Evolutionary conservation across 1,284 basidiomycete genomes (phyloP), one percentile per base, ranked within the genome.

Genomic region (Apiotrichum brassicae): DNA sequence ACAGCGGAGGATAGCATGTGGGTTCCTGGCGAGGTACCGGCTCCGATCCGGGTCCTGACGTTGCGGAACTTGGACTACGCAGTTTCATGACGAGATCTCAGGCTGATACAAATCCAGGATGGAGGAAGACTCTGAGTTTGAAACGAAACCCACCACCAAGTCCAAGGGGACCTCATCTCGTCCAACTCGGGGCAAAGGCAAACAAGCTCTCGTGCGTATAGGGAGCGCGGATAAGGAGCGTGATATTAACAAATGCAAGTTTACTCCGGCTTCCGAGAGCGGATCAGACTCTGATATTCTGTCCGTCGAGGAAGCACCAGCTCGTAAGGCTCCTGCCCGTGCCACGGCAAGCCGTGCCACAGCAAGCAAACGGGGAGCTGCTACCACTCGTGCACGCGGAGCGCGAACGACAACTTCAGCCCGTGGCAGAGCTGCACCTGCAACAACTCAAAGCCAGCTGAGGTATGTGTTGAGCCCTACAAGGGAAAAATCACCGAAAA

Each of bases 181-280:
- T 11, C 6, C 40, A 4, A 16, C 37, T 18, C 37, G 37, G 8
- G 76, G 76, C 5, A 74, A 75, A 56, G 78, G 76, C 9, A 81
- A 80, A 72, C 80, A 79, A 60, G 74, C 71, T 18, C 73, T 74
- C 26, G 77, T 78, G 43, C 56, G 73, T 65, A 30, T 30, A 1
- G 24, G 20, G 28, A 20, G 3, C 25, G 19, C 40, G 6, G n/a
- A n/a, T n/a, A n/a, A 25, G 13, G 5, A n/a, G 24, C 28, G 19
- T 6, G 19, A 13, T 18, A 6, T 13, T 6, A 28, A 6, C 26
- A 14, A 14, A 30, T 14, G n/a, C 14, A 5, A 44, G 43, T 44
- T 44, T 18, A 35, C 32, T 14, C 43, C 43, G 4, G 43, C 43
- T 16, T 44, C 43, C 3, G 43, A 44, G 8, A 35, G 26, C 14